A percentile compares a stretch with the other conserved stretches of the same genome.
phyloP scores from a whole-genome alignment of 331 rosid species.

The Erythrophleum ivorense region DNA sequence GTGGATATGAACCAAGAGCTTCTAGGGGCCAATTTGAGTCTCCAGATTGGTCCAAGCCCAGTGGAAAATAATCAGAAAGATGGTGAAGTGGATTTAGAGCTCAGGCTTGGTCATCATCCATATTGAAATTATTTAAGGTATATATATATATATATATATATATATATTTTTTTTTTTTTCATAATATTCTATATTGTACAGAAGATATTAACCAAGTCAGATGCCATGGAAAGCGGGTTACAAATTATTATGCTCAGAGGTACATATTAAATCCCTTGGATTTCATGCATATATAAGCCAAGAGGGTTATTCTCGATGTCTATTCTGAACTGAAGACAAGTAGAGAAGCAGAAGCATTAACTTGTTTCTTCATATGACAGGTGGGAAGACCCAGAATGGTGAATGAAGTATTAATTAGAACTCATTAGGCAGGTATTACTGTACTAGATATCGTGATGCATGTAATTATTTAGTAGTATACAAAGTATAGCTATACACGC shows the following conservation, averaged over 20 bases:
- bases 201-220: not conserved
- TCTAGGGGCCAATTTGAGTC: slow-evolving; percentile 64
- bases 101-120: slow-evolving; percentile 71
- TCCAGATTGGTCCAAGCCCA: slow-evolving; percentile 51
- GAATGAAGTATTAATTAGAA: slow-evolving; percentile 33
- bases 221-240: not conserved
- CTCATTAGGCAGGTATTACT: slow-evolving; percentile 24
- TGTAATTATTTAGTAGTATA: not conserved
- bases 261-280: not conserved
- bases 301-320: not conserved
- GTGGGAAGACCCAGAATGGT: slow-evolving; percentile 18
- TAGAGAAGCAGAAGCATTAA: not conserved
- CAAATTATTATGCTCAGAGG: not conserved
- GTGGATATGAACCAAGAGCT: slow-evolving; percentile 52
- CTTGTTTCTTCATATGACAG: slow-evolving; percentile 4
- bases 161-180: too few species aligned
- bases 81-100: slow-evolving; percentile 80
- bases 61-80: slow-evolving; percentile 42
- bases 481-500: not conserved
- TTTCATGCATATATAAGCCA: not conserved
- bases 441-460: slow-evolving; percentile 2
- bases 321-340: not conserved
- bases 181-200: slow-evolving; percentile 3
- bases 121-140: slow-evolving; percentile 32
- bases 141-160: not conserved